Base-by-base conservation (phyloP, 352 stramenopile species). In the Phytophthora tubulina region DNA sequence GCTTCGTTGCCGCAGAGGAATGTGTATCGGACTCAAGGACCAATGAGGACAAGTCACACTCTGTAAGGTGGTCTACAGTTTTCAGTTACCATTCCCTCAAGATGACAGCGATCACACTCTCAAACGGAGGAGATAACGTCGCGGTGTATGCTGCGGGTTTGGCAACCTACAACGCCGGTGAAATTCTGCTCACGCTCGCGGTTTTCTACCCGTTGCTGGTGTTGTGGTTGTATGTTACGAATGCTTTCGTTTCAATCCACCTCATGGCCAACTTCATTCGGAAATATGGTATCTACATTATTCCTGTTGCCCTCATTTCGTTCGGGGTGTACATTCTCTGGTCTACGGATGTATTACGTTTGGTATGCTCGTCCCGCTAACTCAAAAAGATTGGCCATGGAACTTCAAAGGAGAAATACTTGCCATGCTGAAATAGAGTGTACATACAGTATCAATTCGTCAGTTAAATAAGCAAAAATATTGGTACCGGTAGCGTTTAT, bases 121-220 rank as follows among this genome's bases (percentile, higher is more conserved):
- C 44, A 2, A 66, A 66, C 21, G 58, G 58, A 11, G 58, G 58
- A 4, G 45, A 66, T 35, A 66, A 57, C 10, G 45, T 50, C 11
- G 44, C 45, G 17, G 45, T 57, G 33, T 66, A 57, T 21, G 30
- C 57, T 57, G n/a, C 58, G 9, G 45, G 32, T 9, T 13, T 66
- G 21, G 58, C 30, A 6, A n/a, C 44, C 1, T 50, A 57, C 33
- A 42, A 7, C 10, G 35, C 7, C 3, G 13, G 45, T 8, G 45
- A 66, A 15, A 57, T 66, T 14, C 9, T 56, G 7, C 6, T 57
- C 36, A 50, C 45, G 5, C n/a, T 57, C 5, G 21, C 17, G 6
- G 35, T 65, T 32, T 65, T 65, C 30, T 66, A 66, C 58, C 2
- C 45, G 5, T 13, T 66, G 8, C 11, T 57, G 17, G 35, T 57